phyloP scores from a whole-genome alignment of 148 eudicot species.

The Salicornia ramosissima region DNA sequence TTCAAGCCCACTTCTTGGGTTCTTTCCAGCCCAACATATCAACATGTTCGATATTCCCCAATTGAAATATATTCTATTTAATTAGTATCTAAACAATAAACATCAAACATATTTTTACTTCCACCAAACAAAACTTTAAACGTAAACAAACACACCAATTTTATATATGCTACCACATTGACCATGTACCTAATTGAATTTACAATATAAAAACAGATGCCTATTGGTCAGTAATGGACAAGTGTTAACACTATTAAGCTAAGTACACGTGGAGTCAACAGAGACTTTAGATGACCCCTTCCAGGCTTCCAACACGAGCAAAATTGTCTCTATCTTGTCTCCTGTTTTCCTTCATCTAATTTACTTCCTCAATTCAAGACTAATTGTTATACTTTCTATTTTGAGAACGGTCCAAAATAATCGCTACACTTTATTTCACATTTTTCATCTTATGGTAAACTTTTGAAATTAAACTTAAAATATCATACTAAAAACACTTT shows the following conservation, averaged over 20 bases:
- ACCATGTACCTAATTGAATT: background rate
- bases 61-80: background rate
- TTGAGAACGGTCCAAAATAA: too few species aligned
- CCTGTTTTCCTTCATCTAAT: conserved; percentile 23
- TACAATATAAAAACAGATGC: background rate
- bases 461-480: too few species aligned
- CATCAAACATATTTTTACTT: background rate
- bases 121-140: conserved; percentile 1
- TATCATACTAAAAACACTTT: too few species aligned
- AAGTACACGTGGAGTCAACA: background rate
- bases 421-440: too few species aligned
- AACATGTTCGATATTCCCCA: background rate
- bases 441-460: too few species aligned
- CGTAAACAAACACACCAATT: background rate
- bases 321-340: conserved; percentile 5
- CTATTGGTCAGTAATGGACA: background rate
- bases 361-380: too few species aligned
- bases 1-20: too few species aligned
- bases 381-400: too few species aligned
- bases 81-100: background rate
- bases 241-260: conserved; percentile 1
- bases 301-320: conserved; percentile 1
- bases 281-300: conserved; percentile 17
- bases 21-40: conserved; percentile 11
- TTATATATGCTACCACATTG: background rate